These are phyloP conservation scores for Tylopilus cervinicoccineus DNA, from an alignment of 768 basidiomycete genomes.

Conservation along the genomic window DNA sequence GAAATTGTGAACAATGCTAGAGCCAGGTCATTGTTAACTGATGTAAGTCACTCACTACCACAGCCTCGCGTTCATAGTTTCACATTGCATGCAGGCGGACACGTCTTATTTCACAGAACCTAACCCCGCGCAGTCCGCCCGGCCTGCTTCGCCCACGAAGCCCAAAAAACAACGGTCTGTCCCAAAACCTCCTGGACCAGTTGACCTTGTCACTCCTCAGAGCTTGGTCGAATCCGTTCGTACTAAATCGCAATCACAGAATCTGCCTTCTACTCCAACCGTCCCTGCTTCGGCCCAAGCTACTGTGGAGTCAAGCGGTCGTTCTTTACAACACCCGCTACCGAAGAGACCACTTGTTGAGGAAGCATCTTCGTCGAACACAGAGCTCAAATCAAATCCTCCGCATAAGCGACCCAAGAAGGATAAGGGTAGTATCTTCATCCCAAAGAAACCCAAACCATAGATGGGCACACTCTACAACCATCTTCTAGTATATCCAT, in stretches of 20 bases:
- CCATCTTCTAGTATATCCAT: constrained; percentile 1
- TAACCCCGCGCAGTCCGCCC: constrained; percentile 9
- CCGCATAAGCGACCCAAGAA: constrained; percentile 31
- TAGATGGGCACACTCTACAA: constrained; percentile 12
- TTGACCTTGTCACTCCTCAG: constrained; percentile 38
- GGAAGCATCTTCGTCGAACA: constrained; percentile 13
- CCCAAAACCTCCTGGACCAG: constrained; percentile 23
- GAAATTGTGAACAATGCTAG: constrained; percentile 75
- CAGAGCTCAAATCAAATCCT: constrained; percentile 24
- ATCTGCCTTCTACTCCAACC: not conserved
- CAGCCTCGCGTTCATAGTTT: not conserved
- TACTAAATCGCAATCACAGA: constrained; percentile 20
- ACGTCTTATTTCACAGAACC: constrained; percentile 37
- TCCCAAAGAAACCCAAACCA: constrained; percentile 51
- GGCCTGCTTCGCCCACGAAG: constrained; percentile 20
- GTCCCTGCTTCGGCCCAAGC: not conserved
- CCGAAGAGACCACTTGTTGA: constrained; percentile 22
- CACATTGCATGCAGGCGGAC: constrained; percentile 27
- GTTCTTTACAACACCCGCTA: constrained; percentile 3
- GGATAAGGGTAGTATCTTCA: constrained; percentile 47
- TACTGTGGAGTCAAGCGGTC: constrained; percentile 4
- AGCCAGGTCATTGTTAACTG: constrained; percentile 54
- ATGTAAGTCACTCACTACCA: constrained; percentile 40
- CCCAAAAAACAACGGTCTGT: constrained; percentile 19
- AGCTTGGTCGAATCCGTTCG: constrained; percentile 30